A percentile compares a stretch with the other conserved stretches of the same genome.
Evolutionary conservation across 345 rosid genomes (phyloP).

Genomic region (Trapa incisa): DNA sequence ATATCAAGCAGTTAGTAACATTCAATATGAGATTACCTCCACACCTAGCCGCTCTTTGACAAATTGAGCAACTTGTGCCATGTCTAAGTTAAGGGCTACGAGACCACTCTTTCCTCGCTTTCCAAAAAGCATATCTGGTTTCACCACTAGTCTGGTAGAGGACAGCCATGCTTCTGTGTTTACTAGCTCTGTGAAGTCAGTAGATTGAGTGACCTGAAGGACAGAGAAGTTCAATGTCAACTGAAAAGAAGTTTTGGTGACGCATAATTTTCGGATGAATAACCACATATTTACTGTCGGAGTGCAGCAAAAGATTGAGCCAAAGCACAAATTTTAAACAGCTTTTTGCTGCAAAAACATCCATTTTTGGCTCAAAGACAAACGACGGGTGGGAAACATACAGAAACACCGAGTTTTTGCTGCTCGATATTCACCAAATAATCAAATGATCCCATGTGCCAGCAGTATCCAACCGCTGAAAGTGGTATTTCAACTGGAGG

Average conservation of each 20-base stretch:
- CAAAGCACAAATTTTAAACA: not conserved
- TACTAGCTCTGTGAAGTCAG: conserved; percentile 65
- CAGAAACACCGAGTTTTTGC: no score
- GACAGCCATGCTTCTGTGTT: conserved; percentile 85
- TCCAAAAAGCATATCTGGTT: conserved; percentile 96
- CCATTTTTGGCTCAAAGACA: not conserved
- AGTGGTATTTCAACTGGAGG: not conserved
- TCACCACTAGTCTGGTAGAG: conserved; percentile 74
- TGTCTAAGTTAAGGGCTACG: conserved; percentile 82
- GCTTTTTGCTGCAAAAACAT: not conserved
- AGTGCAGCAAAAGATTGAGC: not conserved
- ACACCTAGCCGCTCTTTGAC: conserved; percentile 79
- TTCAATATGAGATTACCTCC: conserved; percentile 37
- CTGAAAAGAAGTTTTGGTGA: not conserved
- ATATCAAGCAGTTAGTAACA: not conserved
- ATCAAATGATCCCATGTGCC: not conserved
- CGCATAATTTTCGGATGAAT: not conserved
- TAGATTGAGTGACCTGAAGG: conserved; percentile 62
- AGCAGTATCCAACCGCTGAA: not conserved
- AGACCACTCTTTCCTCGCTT: conserved; percentile 95
- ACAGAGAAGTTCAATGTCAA: not conserved
- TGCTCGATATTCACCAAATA: not conserved
- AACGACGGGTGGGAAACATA: not conserved
- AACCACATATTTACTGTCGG: not conserved
- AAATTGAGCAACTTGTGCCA: conserved; percentile 92